phyloP scores from a whole-genome alignment of 2,329 filamentous ascomycete species.

The Ascochyta fabae region DNA sequence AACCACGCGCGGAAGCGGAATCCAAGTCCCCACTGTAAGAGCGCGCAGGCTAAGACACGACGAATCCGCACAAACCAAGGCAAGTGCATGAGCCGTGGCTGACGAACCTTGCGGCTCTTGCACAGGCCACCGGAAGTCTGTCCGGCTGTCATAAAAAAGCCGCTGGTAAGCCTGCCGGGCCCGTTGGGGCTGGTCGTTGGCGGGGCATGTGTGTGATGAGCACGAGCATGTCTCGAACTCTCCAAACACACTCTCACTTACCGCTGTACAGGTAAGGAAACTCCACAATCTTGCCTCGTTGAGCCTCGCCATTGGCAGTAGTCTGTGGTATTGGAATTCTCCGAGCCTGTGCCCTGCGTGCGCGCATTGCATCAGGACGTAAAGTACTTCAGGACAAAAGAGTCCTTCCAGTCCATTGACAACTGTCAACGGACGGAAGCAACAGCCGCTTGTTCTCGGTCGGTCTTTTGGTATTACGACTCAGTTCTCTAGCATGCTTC shows the following conservation, averaged over 20 bases:
- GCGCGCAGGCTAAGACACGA: slow-evolving; percentile 25
- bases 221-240: slow-evolving; percentile 16
- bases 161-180: slow-evolving; percentile 12
- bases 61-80: slow-evolving; percentile 27
- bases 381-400: no score
- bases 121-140: slow-evolving; percentile 24
- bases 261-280: neutral
- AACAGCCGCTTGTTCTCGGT: neutral
- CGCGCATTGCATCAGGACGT: neutral
- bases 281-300: neutral
- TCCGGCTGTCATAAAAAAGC: slow-evolving; percentile 23
- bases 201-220: slow-evolving; percentile 24
- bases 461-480: neutral
- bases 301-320: neutral
- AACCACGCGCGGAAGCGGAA: slow-evolving; percentile 41
- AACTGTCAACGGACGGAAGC: neutral
- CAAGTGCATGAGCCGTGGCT: slow-evolving; percentile 29
- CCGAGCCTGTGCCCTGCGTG: neutral
- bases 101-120: slow-evolving; percentile 25
- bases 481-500: neutral
- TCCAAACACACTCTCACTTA: neutral
- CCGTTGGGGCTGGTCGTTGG: slow-evolving; percentile 9
- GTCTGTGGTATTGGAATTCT: neutral
- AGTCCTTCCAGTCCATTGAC: neutral
- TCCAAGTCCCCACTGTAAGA: slow-evolving; percentile 23